Base-by-base conservation (phyloP, 805 yeast species). In the Komagataella populi region DNA sequence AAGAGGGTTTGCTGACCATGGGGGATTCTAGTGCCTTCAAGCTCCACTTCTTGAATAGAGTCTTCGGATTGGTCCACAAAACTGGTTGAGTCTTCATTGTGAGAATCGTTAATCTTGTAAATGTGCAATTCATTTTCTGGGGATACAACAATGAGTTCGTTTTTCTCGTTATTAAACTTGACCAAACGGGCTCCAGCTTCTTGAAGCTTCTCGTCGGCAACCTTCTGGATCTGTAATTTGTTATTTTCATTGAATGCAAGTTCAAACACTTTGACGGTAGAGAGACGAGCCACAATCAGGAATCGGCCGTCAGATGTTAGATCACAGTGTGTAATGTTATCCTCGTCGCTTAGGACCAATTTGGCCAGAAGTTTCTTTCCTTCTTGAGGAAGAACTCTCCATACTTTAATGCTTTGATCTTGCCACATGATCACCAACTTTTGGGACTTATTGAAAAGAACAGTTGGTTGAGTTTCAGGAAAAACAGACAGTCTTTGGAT, bases 341-440 rank as follows among this genome's bases (percentile, higher is more conserved):
- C 96, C 36, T 86, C 95, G 55, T 84, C 93, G 48, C 79, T 72
- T 53, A 84, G 67, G 2, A 76, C 69, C 59, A 87, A 61, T 65
- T 86, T 86, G 50, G 85, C 72, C 2, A 85, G 80, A 53, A 89
- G 64, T 53, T 76, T 77, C 60, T 76, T 80, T 16, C 74, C 70
- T 39, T n/a, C 10, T 43, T 12, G 44, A 6, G 22, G 30, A 12
- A 47, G 68, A 17, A 87, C 60, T 55, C 67, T 70, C 98, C 98
- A 93, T 8, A 93, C 72, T 61, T 88, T 88, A 46, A 91, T 77
- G 3, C 76, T 71, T 62, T 85, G 89, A 57, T 85, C 95, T 59
- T 81, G 84, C 93, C 95, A 91, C 75, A 84, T 74, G 6, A 80
- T 73, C 23, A 91, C 65, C 22, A 81, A 66, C 54, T 82, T 74